Conservation (phyloP, 352 stramenopile species). For the Pythium utonaiense region DNA sequence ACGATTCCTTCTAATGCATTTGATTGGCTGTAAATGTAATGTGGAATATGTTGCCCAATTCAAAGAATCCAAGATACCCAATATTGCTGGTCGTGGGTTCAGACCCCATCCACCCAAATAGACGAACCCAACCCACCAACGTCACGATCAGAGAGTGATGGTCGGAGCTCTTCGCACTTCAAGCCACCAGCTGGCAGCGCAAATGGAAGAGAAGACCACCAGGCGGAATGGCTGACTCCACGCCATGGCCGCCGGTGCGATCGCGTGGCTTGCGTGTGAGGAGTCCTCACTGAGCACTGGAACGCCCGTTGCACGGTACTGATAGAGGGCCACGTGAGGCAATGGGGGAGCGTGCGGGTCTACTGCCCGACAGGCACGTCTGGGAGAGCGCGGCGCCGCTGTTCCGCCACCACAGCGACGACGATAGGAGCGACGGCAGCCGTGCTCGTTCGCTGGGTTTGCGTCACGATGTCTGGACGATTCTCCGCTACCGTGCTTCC, state of each 20-base stretch:
- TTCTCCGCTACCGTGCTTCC: conserved; percentile 72
- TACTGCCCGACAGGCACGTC: conserved; percentile 28
- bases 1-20: too few relatives aligned
- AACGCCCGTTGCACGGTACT: too few relatives aligned
- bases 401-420: conserved; percentile 2
- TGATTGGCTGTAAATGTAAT: too few relatives aligned
- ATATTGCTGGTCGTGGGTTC: too few relatives aligned
- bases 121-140: background rate
- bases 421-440: background rate
- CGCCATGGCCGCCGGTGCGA: background rate
- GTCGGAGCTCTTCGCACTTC: conserved; percentile 12
- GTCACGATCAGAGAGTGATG: conserved; percentile 12
- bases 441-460: conserved; percentile 20
- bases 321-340: background rate
- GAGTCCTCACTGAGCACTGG: too few relatives aligned
- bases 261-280: background rate
- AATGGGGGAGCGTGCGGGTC: conserved; percentile 24
- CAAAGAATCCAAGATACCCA: too few relatives aligned
- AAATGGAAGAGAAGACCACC: conserved; percentile 3
- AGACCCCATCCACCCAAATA: background rate
- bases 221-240: background rate
- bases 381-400: conserved; percentile 29
- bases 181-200: conserved; percentile 8
- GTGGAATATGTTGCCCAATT: too few relatives aligned
- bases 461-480: conserved; percentile 64